Percentiles rank a stretch among this genome's conserved stretches.
These are phyloP conservation scores for Termitomyces sp. DNA, from an alignment of 768 basidiomycete genomes.

Conservation along the genomic window DNA sequence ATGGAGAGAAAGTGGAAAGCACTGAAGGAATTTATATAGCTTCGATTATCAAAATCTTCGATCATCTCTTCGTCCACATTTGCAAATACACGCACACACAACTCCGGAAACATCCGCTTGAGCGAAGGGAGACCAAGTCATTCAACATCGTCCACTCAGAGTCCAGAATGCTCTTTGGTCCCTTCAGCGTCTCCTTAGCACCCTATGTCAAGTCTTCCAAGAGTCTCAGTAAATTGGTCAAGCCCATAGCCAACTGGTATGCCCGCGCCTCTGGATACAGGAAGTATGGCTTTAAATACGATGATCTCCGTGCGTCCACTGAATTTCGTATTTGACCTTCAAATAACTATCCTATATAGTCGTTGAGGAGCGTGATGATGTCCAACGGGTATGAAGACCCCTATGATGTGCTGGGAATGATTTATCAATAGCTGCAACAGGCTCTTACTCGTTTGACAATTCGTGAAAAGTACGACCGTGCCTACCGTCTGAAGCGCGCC, in stretches of 20 bases:
- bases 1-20: constrained; percentile 17
- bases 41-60: constrained; percentile 25
- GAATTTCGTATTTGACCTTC: constrained; percentile 8
- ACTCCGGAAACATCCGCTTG: constrained; percentile 33
- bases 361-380: constrained; percentile 69
- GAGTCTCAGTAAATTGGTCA: constrained; percentile 60
- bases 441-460: constrained; percentile 78
- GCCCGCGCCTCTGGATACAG: constrained; percentile 79
- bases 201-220: constrained; percentile 67
- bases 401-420: neutral
- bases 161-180: constrained; percentile 41
- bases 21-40: constrained; percentile 9
- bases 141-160: constrained; percentile 18
- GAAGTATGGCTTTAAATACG: constrained; percentile 84
- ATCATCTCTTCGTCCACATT: constrained; percentile 26
- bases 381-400: constrained; percentile 59
- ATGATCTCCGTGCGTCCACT: constrained; percentile 78
- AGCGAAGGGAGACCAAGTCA: neutral
- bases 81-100: constrained; percentile 41
- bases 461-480: constrained; percentile 83
- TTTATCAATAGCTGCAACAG: constrained; percentile 33
- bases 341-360: constrained; percentile 33
- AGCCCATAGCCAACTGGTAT: constrained; percentile 81
- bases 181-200: constrained; percentile 72
- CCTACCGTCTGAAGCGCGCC: constrained; percentile 82